These are phyloP conservation scores for sweet orange (Citrus sinensis) DNA, from an alignment of 345 rosid species.

Conservation along the genomic window DNA sequence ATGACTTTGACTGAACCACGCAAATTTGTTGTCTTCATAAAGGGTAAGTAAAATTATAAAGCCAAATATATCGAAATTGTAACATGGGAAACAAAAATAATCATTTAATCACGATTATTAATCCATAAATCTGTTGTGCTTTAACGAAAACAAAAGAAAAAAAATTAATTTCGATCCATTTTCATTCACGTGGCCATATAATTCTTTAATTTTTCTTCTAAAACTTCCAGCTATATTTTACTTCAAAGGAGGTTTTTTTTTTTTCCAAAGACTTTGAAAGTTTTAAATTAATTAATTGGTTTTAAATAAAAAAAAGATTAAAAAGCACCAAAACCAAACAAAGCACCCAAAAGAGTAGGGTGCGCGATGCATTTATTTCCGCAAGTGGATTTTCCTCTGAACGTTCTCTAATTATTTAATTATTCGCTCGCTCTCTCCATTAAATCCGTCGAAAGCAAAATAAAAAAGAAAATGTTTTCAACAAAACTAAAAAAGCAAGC, in stretches of 20 bases:
- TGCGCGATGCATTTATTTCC: neutral
- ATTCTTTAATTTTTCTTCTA: neutral
- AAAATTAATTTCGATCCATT: neutral
- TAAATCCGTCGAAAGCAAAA: neutral
- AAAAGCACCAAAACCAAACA: neutral
- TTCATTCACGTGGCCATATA: neutral
- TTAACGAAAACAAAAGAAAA: neutral
- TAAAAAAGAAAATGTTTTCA: neutral
- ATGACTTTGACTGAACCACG: too few relatives aligned
- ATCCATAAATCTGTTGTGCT: neutral
- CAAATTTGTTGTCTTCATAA: neutral
- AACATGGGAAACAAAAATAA: neutral
- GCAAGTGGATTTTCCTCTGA: neutral
- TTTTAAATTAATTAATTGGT: neutral
- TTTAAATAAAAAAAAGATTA: neutral
- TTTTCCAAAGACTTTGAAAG: neutral
- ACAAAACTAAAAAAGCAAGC: neutral
- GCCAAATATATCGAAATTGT: too few relatives aligned
- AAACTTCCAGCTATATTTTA: neutral
- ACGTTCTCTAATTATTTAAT: neutral
- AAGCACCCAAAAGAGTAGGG: conserved; percentile 1
- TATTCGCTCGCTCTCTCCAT: neutral
- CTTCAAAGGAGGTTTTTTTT: neutral
- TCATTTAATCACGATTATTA: too few relatives aligned
- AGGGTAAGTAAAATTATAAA: too few relatives aligned